Percentiles rank a stretch among this genome's conserved stretches.
These are phyloP conservation scores for Thielaviopsis euricoi DNA, from an alignment of 2,329 filamentous ascomycete species.

Conservation along the genomic window DNA sequence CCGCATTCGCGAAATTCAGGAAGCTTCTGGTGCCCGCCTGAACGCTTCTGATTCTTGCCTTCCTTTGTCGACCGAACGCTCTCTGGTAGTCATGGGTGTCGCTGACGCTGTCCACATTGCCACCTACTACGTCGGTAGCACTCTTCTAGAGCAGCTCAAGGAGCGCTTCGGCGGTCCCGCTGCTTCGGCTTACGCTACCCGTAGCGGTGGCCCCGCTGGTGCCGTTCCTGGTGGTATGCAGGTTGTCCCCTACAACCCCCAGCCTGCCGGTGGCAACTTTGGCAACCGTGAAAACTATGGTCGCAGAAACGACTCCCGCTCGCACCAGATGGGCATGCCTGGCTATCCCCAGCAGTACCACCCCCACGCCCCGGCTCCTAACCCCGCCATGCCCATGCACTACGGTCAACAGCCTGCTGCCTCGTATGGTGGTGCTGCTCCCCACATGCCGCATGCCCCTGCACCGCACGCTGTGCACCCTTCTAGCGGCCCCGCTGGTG, in stretches of 20 bases:
- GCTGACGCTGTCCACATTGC: slow-evolving; percentile 97
- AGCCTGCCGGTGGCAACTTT: slow-evolving; percentile 72
- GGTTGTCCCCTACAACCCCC: slow-evolving; percentile 93
- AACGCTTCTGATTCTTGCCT: slow-evolving; percentile 94
- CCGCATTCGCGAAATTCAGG: slow-evolving; percentile 94
- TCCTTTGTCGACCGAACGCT: slow-evolving; percentile 87
- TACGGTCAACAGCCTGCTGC: slow-evolving; percentile 60
- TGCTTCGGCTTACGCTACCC: slow-evolving; percentile 92
- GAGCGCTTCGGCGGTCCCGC: slow-evolving; percentile 92
- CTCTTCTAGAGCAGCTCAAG: slow-evolving; percentile 91
- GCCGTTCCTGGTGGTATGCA: slow-evolving; percentile 96
- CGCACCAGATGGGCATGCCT: slow-evolving; percentile 59
- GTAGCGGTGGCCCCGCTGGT: slow-evolving; percentile 82
- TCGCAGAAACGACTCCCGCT: slow-evolving; percentile 54
- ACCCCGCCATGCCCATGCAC: slow-evolving; percentile 52
- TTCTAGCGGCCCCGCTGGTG: slow-evolving; percentile 30
- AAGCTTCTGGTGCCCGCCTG: slow-evolving; percentile 86
- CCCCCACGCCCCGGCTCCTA: slow-evolving; percentile 44
- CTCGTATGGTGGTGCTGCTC: slow-evolving; percentile 59
- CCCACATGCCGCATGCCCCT: slow-evolving; percentile 56
- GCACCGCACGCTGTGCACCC: slow-evolving; percentile 40
- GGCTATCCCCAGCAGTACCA: slow-evolving; percentile 60
- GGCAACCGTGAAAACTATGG: slow-evolving; percentile 76
- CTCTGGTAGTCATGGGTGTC: slow-evolving; percentile 93
- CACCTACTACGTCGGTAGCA: slow-evolving; percentile 96